A percentile compares a stretch with the other conserved stretches of the same genome.
These are phyloP conservation scores for Entrophospora sp. DNA, from an alignment of 192 early-diverging fungal genomes.

Conservation along the genomic window DNA sequence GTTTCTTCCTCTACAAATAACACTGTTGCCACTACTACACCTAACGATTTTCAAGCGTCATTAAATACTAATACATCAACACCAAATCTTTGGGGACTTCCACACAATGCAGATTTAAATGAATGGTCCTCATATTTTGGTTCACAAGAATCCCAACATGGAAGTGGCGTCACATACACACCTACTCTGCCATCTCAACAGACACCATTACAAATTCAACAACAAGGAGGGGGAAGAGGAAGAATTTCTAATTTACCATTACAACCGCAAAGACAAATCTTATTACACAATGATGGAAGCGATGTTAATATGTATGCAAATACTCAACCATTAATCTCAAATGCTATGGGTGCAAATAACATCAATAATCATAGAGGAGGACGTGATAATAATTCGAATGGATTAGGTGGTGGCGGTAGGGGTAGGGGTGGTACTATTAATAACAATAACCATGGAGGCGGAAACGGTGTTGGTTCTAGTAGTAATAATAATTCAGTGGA, in stretches of 20 bases:
- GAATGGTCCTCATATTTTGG: conserved; percentile 7
- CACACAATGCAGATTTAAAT: background rate
- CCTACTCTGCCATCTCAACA: background rate
- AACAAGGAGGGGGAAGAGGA: background rate
- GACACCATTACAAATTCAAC: background rate
- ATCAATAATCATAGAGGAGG: background rate
- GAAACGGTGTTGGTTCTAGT: no score
- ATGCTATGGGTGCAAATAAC: background rate
- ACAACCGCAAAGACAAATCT: background rate
- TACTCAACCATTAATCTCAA: background rate
- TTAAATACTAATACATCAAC: background rate
- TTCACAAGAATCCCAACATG: background rate
- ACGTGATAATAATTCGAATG: no score
- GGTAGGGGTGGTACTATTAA: no score
- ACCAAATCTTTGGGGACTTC: conserved; percentile 1
- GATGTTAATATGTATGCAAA: conserved; percentile 14
- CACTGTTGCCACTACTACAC: background rate
- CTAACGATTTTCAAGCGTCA: background rate
- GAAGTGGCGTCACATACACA: background rate
- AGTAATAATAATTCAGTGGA: no score
- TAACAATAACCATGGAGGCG: no score
- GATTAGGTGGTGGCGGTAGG: no score
- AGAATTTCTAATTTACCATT: background rate
- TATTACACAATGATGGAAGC: background rate
- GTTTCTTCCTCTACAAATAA: conserved; percentile 1